Evolutionary conservation across 2,329 filamentous ascomycete species (phyloP).

Genomic region (Ceratocystis destructans): DNA sequence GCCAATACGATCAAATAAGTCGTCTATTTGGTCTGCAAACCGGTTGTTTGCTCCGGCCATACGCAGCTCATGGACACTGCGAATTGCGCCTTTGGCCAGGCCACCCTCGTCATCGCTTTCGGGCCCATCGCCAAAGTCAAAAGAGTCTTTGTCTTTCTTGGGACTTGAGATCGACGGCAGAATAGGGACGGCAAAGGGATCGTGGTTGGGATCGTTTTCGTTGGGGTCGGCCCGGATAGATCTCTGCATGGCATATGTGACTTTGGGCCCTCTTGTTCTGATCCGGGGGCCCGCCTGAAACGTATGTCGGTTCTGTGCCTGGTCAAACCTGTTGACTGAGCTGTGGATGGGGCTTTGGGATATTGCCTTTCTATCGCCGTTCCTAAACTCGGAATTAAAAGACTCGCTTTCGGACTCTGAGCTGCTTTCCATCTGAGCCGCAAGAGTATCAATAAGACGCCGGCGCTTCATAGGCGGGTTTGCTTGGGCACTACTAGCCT

Average conservation of each 20-base stretch:
- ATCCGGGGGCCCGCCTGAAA: slow-evolving; percentile 10
- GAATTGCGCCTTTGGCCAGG: slow-evolving; percentile 37
- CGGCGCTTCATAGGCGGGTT: slow-evolving; percentile 19
- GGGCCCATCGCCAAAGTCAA: slow-evolving; percentile 16
- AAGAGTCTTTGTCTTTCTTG: slow-evolving; percentile 17
- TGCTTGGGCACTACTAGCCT: background rate
- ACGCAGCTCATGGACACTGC: slow-evolving; percentile 51
- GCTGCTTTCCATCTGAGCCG: slow-evolving; percentile 29
- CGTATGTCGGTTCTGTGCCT: background rate
- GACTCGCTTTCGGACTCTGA: slow-evolving; percentile 21
- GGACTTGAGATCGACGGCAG: slow-evolving; percentile 12
- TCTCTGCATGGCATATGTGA: slow-evolving; percentile 29
- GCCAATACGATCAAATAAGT: slow-evolving; percentile 48
- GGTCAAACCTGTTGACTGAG: background rate
- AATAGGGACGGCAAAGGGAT: slow-evolving; percentile 17
- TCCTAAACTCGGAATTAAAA: slow-evolving; percentile 19
- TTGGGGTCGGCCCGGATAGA: slow-evolving; percentile 18
- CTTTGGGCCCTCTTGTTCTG: slow-evolving; percentile 25
- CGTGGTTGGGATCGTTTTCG: slow-evolving; percentile 18
- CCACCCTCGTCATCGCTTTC: slow-evolving; percentile 31
- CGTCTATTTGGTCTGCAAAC: slow-evolving; percentile 51
- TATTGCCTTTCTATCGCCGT: background rate
- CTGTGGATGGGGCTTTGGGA: background rate
- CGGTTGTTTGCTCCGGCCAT: slow-evolving; percentile 54
- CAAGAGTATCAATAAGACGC: slow-evolving; percentile 32